A percentile compares a stretch with the other conserved stretches of the same genome.
Evolutionary conservation across 192 early-diverging fungal genomes (phyloP).

Genomic region (Lobosporangium transversale): DNA sequence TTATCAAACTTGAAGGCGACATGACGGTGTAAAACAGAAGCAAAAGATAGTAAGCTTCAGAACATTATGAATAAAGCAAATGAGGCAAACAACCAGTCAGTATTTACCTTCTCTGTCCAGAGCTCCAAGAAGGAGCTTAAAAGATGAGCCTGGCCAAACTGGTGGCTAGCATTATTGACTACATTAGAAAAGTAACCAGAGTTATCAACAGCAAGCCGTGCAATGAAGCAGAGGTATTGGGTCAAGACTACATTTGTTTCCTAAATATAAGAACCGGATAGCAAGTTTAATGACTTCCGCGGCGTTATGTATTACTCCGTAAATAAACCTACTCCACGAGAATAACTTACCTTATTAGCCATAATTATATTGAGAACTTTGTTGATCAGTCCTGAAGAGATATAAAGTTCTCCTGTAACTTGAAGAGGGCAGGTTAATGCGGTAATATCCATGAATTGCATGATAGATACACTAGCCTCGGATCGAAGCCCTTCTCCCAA

Average conservation of each 20-base stretch:
- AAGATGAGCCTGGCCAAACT: slow-evolving; percentile 57
- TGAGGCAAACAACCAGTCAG: neutral
- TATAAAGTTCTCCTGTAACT: slow-evolving; percentile 60
- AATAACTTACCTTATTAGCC: slow-evolving; percentile 47
- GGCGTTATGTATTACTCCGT: too few relatives aligned
- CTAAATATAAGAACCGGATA: slow-evolving; percentile 8
- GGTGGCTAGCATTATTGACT: slow-evolving; percentile 56
- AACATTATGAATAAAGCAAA: neutral
- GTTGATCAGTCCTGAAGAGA: slow-evolving; percentile 64
- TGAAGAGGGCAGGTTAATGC: slow-evolving; percentile 59
- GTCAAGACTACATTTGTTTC: slow-evolving; percentile 68
- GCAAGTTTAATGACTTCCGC: too few relatives aligned
- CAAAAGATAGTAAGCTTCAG: neutral
- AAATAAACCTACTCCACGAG: too few relatives aligned
- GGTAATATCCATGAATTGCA: slow-evolving; percentile 68
- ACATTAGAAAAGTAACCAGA: slow-evolving; percentile 60
- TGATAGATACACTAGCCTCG: slow-evolving; percentile 68
- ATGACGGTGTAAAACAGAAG: neutral
- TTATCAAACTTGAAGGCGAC: slow-evolving; percentile 87
- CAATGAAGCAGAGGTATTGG: slow-evolving; percentile 69
- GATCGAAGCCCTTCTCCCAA: slow-evolving; percentile 64
- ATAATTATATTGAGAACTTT: slow-evolving; percentile 66
- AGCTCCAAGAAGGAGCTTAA: slow-evolving; percentile 61
- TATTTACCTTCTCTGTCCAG: slow-evolving; percentile 76
- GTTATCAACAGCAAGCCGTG: slow-evolving; percentile 71